Evolutionary conservation across 495 filamentous ascomycete species (phyloP), one percentile per base, ranked within the genome.

Genomic region (Penicillium argentinense): DNA sequence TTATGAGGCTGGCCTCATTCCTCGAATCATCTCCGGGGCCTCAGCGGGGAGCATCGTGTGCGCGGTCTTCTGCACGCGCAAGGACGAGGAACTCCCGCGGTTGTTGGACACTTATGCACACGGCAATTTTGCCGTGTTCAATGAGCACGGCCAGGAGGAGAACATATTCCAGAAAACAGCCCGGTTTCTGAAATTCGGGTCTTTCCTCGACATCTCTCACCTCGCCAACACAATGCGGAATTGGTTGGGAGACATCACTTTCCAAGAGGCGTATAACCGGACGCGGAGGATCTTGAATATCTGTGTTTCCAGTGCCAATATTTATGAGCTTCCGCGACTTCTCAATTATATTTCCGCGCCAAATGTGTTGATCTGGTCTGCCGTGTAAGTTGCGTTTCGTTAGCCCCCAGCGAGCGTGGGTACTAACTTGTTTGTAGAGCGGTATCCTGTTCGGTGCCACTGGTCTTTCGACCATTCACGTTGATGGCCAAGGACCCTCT

Each of bases 341-440:
- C 75, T 97, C 47, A 97, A 97, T 64, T 96, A 96, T 56, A 82
- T 96, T 37, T 96, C 92, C 0, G 86, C 90, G 9, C 90, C 91
- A 0, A 91, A 96, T 59, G 92, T 97, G 44, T 74, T 96, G 67
- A 92, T 97, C 37, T 96, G 91, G 91, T 96, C 91, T 42, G 92
- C 92, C 34, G 92, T 97, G 76, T 84, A 71, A 76, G 81, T 76
- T 18, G 7, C 22, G 33, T 14, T 24, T 39, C 28, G 13, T 36
- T 30, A n/a, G n/a, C n/a, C n/a, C n/a, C n/a, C n/a, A n/a, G n/a
- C n/a, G 25, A 22, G 9, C 14, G 7, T 9, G 5, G 21, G 21
- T 36, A 33, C 30, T 45, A 23, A 61, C 59, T 67, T 48, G 17
- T 41, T 2, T 38, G 3, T 54, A 84, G 80, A 28, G 87, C 88